Percentiles rank a stretch among this genome's conserved stretches.
These are phyloP conservation scores for Apiospora phragmitis DNA, from an alignment of 2,329 filamentous ascomycete genomes.

Conservation along the genomic window DNA sequence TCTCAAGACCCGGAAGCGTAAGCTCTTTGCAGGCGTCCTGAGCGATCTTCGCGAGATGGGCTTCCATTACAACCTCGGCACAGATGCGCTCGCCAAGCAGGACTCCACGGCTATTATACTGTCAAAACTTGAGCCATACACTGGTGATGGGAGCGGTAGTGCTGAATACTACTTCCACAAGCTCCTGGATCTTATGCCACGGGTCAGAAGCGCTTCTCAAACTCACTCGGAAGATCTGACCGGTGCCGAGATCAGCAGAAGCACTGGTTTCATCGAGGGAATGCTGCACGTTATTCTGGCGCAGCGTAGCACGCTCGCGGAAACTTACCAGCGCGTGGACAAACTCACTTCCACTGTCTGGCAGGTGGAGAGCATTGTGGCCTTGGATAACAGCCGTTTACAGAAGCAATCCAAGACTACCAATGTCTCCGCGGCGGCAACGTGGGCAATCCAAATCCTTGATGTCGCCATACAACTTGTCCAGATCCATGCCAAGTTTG, in stretches of 20 bases:
- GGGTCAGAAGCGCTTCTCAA: constrained; percentile 64
- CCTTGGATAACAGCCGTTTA: constrained; percentile 21
- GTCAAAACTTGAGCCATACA: constrained; percentile 51
- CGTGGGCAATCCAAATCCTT: constrained; percentile 72
- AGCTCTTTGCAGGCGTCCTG: constrained; percentile 85
- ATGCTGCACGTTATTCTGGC: constrained; percentile 66
- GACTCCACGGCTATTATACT: constrained; percentile 70
- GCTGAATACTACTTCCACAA: constrained; percentile 78
- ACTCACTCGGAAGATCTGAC: constrained; percentile 86
- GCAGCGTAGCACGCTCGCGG: constrained; percentile 56
- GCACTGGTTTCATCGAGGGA: constrained; percentile 84
- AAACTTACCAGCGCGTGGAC: constrained; percentile 37
- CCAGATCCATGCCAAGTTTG: constrained; percentile 66
- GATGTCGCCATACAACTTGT: constrained; percentile 62
- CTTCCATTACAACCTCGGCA: constrained; percentile 78
- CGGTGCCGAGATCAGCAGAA: constrained; percentile 74
- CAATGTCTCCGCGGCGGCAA: constrained; percentile 32
- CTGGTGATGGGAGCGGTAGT: constrained; percentile 34
- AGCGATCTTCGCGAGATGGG: constrained; percentile 87
- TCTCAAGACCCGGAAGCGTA: constrained; percentile 86
- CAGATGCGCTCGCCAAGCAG: constrained; percentile 72
- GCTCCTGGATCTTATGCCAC: constrained; percentile 70
- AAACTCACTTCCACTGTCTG: constrained; percentile 39
- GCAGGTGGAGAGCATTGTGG: constrained; percentile 37
- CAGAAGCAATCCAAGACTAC: constrained; percentile 17